These are phyloP conservation scores for Chytriomyces sp. DNA, from an alignment of 192 early-diverging fungal species.

Conservation along the genomic window DNA sequence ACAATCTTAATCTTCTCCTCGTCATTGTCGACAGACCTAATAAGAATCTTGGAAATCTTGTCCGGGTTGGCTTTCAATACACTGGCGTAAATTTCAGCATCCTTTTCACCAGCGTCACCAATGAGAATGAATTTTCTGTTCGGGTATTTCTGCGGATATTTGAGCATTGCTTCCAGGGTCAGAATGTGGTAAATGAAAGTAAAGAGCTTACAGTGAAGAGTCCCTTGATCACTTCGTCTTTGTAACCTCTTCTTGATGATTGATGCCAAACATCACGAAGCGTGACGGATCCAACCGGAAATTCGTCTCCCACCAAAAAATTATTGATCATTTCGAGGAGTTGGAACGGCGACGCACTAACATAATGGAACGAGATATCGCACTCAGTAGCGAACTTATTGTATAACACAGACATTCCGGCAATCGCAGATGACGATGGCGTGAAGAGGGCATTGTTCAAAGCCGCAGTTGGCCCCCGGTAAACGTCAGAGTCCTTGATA, in stretches of 20 bases:
- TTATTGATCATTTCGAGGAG: conserved; percentile 67
- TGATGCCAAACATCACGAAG: conserved; percentile 53
- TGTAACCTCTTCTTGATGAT: conserved; percentile 36
- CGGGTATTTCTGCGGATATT: conserved; percentile 69
- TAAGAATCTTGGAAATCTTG: conserved; percentile 82
- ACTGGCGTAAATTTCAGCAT: conserved; percentile 79
- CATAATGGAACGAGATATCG: conserved; percentile 78
- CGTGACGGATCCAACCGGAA: conserved; percentile 77
- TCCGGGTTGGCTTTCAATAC: conserved; percentile 64
- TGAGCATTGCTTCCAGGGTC: background rate
- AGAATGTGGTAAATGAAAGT: background rate
- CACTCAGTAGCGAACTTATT: conserved; percentile 54
- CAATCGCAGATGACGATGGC: conserved; percentile 61
- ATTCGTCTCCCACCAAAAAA: conserved; percentile 70
- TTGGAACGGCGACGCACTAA: conserved; percentile 83
- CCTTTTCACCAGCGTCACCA: conserved; percentile 89
- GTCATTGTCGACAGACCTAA: conserved; percentile 62
- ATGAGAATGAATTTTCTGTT: conserved; percentile 83
- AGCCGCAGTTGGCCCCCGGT: conserved; percentile 66
- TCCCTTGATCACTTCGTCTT: conserved; percentile 55
- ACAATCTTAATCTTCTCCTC: conserved; percentile 16
- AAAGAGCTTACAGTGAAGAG: conserved; percentile 57
- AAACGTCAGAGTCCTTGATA: conserved; percentile 81
- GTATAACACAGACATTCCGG: conserved; percentile 82
- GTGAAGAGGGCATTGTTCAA: conserved; percentile 66